Evolutionary conservation across 1,139 yeast species (phyloP).

Genomic region (Hanseniaspora uvarum): DNA sequence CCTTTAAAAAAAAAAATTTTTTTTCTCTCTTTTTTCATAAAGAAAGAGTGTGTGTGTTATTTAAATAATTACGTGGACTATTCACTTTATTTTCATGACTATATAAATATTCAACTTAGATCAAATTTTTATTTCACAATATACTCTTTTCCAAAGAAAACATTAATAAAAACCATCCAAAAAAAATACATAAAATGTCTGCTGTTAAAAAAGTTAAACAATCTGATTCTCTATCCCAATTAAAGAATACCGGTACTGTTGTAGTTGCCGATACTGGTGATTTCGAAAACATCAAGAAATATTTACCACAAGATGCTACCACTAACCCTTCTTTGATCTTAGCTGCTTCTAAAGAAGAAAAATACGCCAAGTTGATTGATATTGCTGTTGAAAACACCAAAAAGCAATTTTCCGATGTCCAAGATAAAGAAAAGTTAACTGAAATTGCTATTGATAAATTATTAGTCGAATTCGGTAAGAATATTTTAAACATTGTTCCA

Average conservation of each 20-base stretch:
- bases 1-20: not conserved
- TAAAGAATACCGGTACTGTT: constrained; percentile 88
- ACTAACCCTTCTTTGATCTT: constrained; percentile 96
- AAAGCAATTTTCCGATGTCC: constrained; percentile 39
- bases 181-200: constrained; percentile 23
- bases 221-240: constrained; percentile 73
- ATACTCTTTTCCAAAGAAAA: not conserved
- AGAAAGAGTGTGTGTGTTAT: too few relatives aligned
- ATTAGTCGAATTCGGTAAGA: constrained; percentile 91
- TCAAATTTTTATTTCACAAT: not conserved
- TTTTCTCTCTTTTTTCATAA: too few relatives aligned
- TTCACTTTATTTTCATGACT: too few relatives aligned
- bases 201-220: constrained; percentile 37
- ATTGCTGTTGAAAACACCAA: constrained; percentile 83
- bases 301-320: constrained; percentile 98
- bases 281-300: constrained; percentile 93
- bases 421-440: constrained; percentile 52
- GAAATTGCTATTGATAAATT: constrained; percentile 79
- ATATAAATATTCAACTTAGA: too few relatives aligned
- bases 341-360: constrained; percentile 88
- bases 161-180: not conserved
- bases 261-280: constrained; percentile 99
- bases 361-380: constrained; percentile 82
- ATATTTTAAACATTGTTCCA: constrained; percentile 88
- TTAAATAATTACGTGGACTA: too few relatives aligned